Percentiles rank a stretch among this genome's conserved stretches.
phyloP scores from a whole-genome alignment of 2,329 filamentous ascomycete genomes.

The Aurifilum marmelostoma region DNA sequence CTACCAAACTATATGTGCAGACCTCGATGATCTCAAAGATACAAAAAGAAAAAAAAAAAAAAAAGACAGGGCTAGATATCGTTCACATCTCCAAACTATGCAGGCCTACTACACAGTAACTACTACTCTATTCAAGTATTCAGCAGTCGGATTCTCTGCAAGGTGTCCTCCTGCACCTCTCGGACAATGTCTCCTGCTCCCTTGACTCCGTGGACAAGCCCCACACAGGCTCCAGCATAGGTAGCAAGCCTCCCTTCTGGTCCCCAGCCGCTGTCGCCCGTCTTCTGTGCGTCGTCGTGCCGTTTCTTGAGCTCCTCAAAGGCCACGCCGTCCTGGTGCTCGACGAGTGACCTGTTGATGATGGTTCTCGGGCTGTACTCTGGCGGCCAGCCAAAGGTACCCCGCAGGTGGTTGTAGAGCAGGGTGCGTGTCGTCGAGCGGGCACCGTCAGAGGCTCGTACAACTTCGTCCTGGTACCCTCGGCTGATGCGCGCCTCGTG shows the following conservation, averaged over 20 bases:
- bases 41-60: too few species aligned
- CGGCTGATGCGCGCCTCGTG: conserved; percentile 44
- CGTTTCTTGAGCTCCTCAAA: conserved; percentile 50
- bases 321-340: conserved; percentile 40
- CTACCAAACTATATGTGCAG: too few species aligned
- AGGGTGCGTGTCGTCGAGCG: conserved; percentile 45
- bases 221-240: conserved; percentile 52
- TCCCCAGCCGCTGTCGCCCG: conserved; percentile 51
- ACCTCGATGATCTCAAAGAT: too few species aligned
- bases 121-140: neutral
- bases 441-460: conserved; percentile 46
- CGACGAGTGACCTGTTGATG: conserved; percentile 43
- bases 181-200: conserved; percentile 44
- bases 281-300: conserved; percentile 45
- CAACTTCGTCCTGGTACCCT: conserved; percentile 48
- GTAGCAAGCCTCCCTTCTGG: conserved; percentile 52
- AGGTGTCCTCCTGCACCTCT: conserved; percentile 37
- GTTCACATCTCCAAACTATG: too few species aligned
- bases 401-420: conserved; percentile 49
- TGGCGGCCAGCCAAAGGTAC: conserved; percentile 47
- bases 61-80: too few species aligned
- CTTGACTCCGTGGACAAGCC: conserved; percentile 46
- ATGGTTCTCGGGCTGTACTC: conserved; percentile 45
- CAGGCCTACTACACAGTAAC: neutral
- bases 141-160: conserved; percentile 28